A percentile compares a stretch with the other conserved stretches of the same genome.
These are phyloP conservation scores for Styphnolobium japonicum DNA, from an alignment of 306 rosid species.

Conservation along the genomic window DNA sequence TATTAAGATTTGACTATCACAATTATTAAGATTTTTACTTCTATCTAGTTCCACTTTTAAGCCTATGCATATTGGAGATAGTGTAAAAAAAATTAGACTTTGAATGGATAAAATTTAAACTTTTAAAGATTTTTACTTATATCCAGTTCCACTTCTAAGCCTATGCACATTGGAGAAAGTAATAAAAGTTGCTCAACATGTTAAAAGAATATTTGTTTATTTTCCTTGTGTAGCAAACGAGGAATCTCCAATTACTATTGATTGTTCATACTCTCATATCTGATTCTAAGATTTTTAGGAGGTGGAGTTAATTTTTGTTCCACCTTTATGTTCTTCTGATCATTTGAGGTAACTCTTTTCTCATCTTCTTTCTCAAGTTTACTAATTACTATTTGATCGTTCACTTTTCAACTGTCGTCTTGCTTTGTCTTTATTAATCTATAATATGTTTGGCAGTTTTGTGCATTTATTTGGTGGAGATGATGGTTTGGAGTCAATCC, in stretches of 20 bases:
- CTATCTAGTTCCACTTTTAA: too few relatives aligned
- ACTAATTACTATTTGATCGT: background rate
- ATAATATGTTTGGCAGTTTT: background rate
- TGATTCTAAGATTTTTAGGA: background rate
- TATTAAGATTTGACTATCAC: too few relatives aligned
- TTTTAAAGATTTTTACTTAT: too few relatives aligned
- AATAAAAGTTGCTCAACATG: too few relatives aligned
- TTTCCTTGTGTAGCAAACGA: background rate
- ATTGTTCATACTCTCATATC: background rate
- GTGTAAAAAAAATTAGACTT: too few relatives aligned
- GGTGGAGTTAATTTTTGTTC: background rate
- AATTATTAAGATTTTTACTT: too few relatives aligned
- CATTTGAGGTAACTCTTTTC: background rate
- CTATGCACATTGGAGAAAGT: too few relatives aligned
- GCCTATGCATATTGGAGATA: too few relatives aligned
- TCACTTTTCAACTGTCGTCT: background rate
- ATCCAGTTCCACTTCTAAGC: too few relatives aligned
- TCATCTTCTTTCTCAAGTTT: background rate
- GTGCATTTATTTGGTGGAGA: background rate
- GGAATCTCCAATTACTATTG: too few relatives aligned
- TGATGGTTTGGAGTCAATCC: background rate
- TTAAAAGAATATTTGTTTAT: too few relatives aligned
- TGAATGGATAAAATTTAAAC: too few relatives aligned
- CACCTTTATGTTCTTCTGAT: background rate
- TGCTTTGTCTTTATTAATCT: background rate